Evolutionary conservation across 129 eudicot species (phyloP).

Genomic region (Cynara cardunculus): DNA sequence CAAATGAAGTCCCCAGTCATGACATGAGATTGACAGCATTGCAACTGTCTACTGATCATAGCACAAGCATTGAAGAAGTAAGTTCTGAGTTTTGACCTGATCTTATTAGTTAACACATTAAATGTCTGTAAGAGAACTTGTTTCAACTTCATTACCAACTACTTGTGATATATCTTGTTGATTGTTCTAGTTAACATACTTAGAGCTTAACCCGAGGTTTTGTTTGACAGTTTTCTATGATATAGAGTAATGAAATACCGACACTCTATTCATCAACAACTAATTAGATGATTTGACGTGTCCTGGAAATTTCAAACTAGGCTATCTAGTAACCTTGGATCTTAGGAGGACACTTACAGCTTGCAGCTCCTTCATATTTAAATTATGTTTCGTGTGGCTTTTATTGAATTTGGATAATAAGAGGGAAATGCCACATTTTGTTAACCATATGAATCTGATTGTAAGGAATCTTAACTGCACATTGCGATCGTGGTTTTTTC

Average conservation of each 20-base stretch:
- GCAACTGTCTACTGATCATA: no score
- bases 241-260: not conserved
- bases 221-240: not conserved
- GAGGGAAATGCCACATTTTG: not conserved
- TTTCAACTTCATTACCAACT: no score
- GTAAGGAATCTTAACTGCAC: not conserved
- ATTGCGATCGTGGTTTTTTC: not conserved
- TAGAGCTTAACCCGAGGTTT: no score
- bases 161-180: not conserved
- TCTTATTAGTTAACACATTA: no score
- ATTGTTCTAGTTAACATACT: not conserved
- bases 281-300: slow-evolving; percentile 5
- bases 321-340: slow-evolving; percentile 9
- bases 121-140: no score
- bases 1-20: no score
- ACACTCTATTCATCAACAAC: not conserved
- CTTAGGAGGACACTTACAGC: not conserved
- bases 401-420: slow-evolving; percentile 3
- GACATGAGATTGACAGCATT: no score
- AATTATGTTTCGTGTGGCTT: not conserved
- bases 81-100: no score
- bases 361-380: slow-evolving; percentile 5
- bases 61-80: no score
- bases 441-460: not conserved
- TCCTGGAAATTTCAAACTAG: no score